A percentile compares a stretch with the other conserved stretches of the same genome.
phyloP scores from a whole-genome alignment of 257 asterid species.

The Ballota nigra region DNA sequence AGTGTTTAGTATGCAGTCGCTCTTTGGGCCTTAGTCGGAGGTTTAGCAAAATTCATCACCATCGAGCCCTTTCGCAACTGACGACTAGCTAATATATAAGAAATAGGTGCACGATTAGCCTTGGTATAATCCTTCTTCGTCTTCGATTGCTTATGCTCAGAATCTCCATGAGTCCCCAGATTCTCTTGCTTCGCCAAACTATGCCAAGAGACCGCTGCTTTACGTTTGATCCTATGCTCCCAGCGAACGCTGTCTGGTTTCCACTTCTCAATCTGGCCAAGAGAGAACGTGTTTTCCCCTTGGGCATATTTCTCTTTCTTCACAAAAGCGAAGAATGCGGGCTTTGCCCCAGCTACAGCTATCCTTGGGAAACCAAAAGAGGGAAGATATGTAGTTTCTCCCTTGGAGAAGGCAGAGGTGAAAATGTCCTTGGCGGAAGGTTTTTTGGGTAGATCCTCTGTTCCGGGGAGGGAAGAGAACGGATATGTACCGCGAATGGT shows the following conservation, averaged over 20 bases:
- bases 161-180: neutral
- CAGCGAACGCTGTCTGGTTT: slow-evolving; percentile 13
- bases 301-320: neutral
- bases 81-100: slow-evolving; percentile 22
- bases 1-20: neutral
- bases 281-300: slow-evolving; percentile 12
- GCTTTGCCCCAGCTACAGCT: slow-evolving; percentile 36
- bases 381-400: slow-evolving; percentile 8
- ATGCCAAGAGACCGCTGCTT: slow-evolving; percentile 23
- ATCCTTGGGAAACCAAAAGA: slow-evolving; percentile 36
- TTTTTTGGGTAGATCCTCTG: neutral
- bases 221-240: slow-evolving; percentile 22
- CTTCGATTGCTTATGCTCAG: neutral
- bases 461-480: slow-evolving; percentile 19
- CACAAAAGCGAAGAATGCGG: slow-evolving; percentile 19
- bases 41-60: slow-evolving; percentile 25
- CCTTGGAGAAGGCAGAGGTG: slow-evolving; percentile 24
- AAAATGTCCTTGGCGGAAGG: slow-evolving; percentile 14
- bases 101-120: slow-evolving; percentile 18
- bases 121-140: neutral
- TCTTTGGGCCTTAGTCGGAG: neutral
- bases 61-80: slow-evolving; percentile 11
- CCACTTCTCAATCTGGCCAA: slow-evolving; percentile 22
- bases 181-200: slow-evolving; percentile 15
- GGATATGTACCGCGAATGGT: slow-evolving; percentile 9